These are phyloP conservation scores for Chrysopogon serrulatus DNA, from an alignment of 176 grass and related monocot genomes.

Conservation along the genomic window DNA sequence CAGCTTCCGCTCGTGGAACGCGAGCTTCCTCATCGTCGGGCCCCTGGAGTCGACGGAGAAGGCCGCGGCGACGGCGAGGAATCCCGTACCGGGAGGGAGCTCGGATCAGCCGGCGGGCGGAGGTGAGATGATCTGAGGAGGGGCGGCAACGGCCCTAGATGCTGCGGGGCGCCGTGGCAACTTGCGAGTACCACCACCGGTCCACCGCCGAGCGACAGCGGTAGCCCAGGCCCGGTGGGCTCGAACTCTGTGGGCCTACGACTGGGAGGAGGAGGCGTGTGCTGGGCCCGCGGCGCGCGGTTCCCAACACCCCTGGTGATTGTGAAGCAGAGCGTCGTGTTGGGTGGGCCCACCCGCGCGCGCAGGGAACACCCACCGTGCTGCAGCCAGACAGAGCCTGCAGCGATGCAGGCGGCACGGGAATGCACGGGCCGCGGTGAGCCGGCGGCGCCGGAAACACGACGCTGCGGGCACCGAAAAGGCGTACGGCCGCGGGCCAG, in stretches of 20 bases:
- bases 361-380: neutral
- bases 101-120: neutral
- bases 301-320: no score
- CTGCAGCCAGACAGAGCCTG: neutral
- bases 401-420: neutral
- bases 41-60: neutral
- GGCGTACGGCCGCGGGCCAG: neutral
- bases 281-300: no score
- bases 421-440: no score
- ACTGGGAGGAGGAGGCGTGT: neutral
- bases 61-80: no score
- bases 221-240: neutral
- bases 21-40: slow-evolving; percentile 27
- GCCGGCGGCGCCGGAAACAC: no score
- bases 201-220: no score
- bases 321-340: neutral
- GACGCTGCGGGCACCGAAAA: neutral
- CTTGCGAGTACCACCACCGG: no score
- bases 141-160: no score
- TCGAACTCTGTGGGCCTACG: neutral
- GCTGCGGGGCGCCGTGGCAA: no score
- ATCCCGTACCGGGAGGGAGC: neutral
- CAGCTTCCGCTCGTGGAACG: slow-evolving; percentile 60
- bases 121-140: no score
- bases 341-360: no score